Conservation (phyloP, 2,329 filamentous ascomycete genomes). For the Xylaria sp. region DNA sequence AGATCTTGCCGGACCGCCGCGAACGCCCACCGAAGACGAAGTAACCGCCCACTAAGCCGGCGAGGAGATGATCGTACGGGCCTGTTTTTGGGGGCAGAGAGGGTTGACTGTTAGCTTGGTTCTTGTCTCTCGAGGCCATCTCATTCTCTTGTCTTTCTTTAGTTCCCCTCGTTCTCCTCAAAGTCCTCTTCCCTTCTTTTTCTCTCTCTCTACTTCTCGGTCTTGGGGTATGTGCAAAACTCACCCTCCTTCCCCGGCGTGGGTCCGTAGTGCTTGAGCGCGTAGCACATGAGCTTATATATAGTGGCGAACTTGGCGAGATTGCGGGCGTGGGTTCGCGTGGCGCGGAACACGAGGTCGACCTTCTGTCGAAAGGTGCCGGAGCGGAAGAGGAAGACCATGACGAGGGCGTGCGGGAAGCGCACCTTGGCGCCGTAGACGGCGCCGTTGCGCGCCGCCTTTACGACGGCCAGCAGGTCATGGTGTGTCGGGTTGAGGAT, state of each 20-base stretch:
- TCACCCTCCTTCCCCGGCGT: conserved; percentile 64
- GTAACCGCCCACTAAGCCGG: conserved; percentile 89
- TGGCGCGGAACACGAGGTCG: conserved; percentile 80
- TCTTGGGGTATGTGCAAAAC: conserved; percentile 19
- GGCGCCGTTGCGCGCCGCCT: conserved; percentile 93
- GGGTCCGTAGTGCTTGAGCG: conserved; percentile 67
- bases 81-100: conserved; percentile 49
- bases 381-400: conserved; percentile 95
- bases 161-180: background rate
- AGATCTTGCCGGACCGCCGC: conserved; percentile 69
- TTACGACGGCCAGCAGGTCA: conserved; percentile 82
- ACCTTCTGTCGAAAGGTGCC: conserved; percentile 85
- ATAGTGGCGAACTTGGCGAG: conserved; percentile 88
- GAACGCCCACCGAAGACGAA: conserved; percentile 79
- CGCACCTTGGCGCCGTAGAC: conserved; percentile 98
- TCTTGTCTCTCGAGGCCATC: background rate
- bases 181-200: background rate
- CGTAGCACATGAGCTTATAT: conserved; percentile 84
- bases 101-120: background rate
- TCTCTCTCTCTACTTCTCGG: conserved; percentile 33
- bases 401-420: conserved; percentile 96
- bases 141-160: background rate
- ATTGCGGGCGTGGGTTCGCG: conserved; percentile 87
- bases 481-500: conserved; percentile 85
- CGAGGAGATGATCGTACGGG: conserved; percentile 82